These are phyloP conservation scores for Claviceps sp. DNA, from an alignment of 2,329 filamentous ascomycete genomes.

Conservation along the genomic window DNA sequence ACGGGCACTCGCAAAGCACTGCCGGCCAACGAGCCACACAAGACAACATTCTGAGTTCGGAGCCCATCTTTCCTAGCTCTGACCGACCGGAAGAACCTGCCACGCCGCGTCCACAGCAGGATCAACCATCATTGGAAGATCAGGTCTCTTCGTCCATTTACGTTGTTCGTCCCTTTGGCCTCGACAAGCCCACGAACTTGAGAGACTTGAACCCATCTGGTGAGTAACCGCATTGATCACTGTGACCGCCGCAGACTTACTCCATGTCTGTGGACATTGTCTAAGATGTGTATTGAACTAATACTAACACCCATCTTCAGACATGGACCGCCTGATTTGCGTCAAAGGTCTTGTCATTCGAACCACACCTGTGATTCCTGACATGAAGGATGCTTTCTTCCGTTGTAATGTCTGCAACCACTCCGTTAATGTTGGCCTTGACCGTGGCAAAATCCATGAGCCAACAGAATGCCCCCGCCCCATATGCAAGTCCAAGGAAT, in stretches of 20 bases:
- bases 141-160: conserved; percentile 72
- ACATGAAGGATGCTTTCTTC: conserved; percentile 99
- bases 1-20: conserved; percentile 48
- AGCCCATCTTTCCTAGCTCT: conserved; percentile 67
- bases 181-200: conserved; percentile 80
- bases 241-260: too few species aligned
- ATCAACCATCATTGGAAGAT: conserved; percentile 52
- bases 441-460: conserved; percentile 91
- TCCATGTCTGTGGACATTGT: neutral
- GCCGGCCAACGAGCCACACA: conserved; percentile 32
- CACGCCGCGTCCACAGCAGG: conserved; percentile 27
- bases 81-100: conserved; percentile 44
- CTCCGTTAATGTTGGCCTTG: conserved; percentile 78
- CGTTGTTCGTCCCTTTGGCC: conserved; percentile 76
- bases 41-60: conserved; percentile 48
- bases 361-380: conserved; percentile 89
- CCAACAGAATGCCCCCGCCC: conserved; percentile 78
- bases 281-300: neutral
- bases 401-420: conserved; percentile 88
- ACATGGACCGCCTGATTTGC: conserved; percentile 91
- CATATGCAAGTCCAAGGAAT: conserved; percentile 75
- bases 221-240: conserved; percentile 15
- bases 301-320: conserved; percentile 22
- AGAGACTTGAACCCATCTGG: conserved; percentile 84
- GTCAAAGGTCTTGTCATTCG: conserved; percentile 95